Percentiles rank a stretch among this genome's conserved stretches.
These are phyloP conservation scores for Austroboletus eburneus DNA, from an alignment of 768 basidiomycete genomes.

Conservation along the genomic window DNA sequence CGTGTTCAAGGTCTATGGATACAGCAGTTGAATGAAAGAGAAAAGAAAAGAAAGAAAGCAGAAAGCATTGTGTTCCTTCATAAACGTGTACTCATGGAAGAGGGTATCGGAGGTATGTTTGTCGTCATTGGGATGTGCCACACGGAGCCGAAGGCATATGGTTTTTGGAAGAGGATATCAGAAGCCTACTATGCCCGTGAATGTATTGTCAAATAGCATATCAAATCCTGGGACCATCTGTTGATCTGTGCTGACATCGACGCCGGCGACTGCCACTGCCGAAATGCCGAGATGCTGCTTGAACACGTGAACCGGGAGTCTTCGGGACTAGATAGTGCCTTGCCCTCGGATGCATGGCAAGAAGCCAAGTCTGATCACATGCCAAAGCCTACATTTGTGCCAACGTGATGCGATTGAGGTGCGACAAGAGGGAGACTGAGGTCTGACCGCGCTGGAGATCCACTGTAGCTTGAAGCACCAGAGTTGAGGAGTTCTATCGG, in stretches of 20 bases:
- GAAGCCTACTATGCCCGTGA: constrained; percentile 14
- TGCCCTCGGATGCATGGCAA: constrained; percentile 1
- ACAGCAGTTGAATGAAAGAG: no score
- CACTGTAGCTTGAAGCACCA: constrained; percentile 39
- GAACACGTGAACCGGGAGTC: background rate
- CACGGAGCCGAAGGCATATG: no score
- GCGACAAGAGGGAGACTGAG: constrained; percentile 26
- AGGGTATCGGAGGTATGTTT: background rate
- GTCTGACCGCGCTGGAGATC: constrained; percentile 36
- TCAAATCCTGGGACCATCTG: constrained; percentile 13
- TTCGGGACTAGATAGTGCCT: background rate
- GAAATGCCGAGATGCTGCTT: background rate
- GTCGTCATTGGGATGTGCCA: no score
- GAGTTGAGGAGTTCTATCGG: constrained; percentile 20
- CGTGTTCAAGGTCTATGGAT: no score
- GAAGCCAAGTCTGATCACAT: constrained; percentile 15
- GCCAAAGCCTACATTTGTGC: constrained; percentile 8
- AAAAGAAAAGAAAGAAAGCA: no score
- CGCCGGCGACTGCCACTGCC: constrained; percentile 4
- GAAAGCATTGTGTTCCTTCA: background rate
- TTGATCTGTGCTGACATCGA: no score
- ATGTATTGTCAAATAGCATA: constrained; percentile 11
- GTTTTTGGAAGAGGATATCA: no score
- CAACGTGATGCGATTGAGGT: constrained; percentile 23
- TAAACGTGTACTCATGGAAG: background rate